Base-by-base conservation (phyloP, 2,329 filamentous ascomycete species). In the Neonectria sp. region DNA sequence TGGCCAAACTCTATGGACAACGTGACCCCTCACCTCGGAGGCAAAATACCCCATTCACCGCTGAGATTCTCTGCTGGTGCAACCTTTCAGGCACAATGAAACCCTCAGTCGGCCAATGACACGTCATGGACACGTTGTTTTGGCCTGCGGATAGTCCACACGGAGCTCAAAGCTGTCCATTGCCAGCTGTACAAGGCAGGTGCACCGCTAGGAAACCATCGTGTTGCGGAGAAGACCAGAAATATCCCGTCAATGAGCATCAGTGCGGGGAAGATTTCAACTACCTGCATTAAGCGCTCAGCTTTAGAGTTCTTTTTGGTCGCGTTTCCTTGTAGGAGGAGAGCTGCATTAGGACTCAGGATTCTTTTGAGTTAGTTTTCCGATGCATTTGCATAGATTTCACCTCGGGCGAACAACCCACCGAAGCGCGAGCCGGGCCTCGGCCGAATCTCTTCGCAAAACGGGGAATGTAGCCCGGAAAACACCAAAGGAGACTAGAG, bases 241-340 rank as follows among this genome's bases (percentile, higher is more conserved):
- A 35, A 35, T 35, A 35, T 53, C 31, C 29, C 51, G 13, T 53
- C 51, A 53, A 53, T 53, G 51, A 53, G 31, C 31, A n/a, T 21
- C 15, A 9, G 48, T 52, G 51, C 51, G 51, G 51, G 51, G 51
- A 13, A 24, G 2, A 7, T 11, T 33, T 35, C 3, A 24, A 35
- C 15, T 0, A 21, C 9, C n/a, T 2, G 29, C n/a, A 35, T 53
- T 53, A 24, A 52, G 4, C 29, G 17, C 49, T 35, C 29, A 35
- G 27, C 31, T 52, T 51, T 21, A 15, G 15, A 21, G 15, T 33
- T 52, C 29, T 25, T 25, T 6, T 48, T 12, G 15, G 25, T 33
- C 48, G 13, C 2, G 21, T 12, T 49, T 27, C 25, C 13, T n/a
- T 12, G 15, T 9, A 43, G 3, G 40, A 31, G 17, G 8, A 31